phyloP scores from a whole-genome alignment of 2,329 filamentous ascomycete species.

The Arthrobotrys musiformis region DNA sequence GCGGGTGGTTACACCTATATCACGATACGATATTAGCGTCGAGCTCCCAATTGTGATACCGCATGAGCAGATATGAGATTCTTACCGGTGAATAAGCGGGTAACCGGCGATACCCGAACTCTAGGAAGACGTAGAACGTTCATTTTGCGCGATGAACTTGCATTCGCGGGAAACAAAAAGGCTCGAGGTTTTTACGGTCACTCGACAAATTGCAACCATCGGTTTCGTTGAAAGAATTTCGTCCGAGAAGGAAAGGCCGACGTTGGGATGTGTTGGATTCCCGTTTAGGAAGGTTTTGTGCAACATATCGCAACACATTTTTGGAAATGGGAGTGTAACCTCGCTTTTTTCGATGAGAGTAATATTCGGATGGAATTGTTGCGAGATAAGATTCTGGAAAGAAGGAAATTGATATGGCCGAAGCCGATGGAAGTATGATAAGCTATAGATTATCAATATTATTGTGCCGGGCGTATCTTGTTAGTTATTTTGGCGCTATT shows the following conservation, averaged over 20 bases:
- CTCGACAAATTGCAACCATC: no score
- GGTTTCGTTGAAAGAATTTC: slow-evolving; percentile 29
- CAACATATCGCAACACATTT: slow-evolving; percentile 36
- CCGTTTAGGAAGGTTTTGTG: slow-evolving; percentile 41
- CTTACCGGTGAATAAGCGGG: slow-evolving; percentile 34
- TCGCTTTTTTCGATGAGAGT: neutral
- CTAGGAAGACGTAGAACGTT: slow-evolving; percentile 37
- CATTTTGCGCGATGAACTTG: slow-evolving; percentile 34
- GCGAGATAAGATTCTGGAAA: neutral
- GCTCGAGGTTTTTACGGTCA: neutral
- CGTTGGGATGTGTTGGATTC: neutral
- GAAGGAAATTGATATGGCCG: no score
- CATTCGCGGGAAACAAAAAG: neutral
- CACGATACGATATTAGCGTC: neutral
- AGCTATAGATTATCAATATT: neutral
- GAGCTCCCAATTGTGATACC: neutral
- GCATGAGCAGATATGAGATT: neutral
- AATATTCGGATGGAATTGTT: slow-evolving; percentile 15
- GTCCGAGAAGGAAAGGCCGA: neutral
- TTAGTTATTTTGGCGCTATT: no score
- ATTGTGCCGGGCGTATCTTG: neutral
- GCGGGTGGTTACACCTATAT: slow-evolving; percentile 2
- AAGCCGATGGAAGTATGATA: neutral
- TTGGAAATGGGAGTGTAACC: neutral
- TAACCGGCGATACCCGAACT: slow-evolving; percentile 26